Conservation (phyloP, 345 rosid species). For the Camelina neglecta region DNA sequence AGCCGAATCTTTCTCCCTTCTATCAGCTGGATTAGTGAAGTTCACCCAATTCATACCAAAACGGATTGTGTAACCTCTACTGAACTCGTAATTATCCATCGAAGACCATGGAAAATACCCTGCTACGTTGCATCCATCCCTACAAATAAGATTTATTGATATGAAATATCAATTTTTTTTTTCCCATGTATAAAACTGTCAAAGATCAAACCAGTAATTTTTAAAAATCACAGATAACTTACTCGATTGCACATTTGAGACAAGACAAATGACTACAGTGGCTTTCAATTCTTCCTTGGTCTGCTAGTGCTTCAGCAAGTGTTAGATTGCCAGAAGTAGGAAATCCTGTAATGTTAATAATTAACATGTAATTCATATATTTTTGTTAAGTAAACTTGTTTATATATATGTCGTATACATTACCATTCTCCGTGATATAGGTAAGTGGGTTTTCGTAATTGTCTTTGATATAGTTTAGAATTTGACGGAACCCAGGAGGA, state of each 20-base stretch:
- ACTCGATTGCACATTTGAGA: conserved; percentile 25
- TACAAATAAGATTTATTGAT: background rate
- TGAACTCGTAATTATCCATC: conserved; percentile 20
- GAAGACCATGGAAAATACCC: conserved; percentile 17
- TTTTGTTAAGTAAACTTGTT: background rate
- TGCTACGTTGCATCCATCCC: conserved; percentile 15
- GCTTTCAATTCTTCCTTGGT: conserved; percentile 2
- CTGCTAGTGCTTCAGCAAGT: background rate
- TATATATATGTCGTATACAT: no score
- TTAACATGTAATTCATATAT: no score
- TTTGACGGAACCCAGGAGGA: background rate
- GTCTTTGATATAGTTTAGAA: background rate
- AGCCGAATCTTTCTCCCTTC: conserved; percentile 1
- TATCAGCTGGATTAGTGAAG: conserved; percentile 17
- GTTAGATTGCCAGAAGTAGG: background rate
- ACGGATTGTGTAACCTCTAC: background rate
- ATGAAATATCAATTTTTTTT: background rate
- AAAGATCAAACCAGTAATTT: background rate
- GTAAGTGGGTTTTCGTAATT: background rate
- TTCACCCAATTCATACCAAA: conserved; percentile 21
- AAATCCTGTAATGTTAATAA: background rate
- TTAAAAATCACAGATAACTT: background rate
- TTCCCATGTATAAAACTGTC: background rate
- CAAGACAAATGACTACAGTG: conserved; percentile 16
- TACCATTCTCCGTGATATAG: background rate